Evolutionary conservation across 2,329 filamentous ascomycete species (phyloP).

Genomic region (Colletotrichum plurivorum): DNA sequence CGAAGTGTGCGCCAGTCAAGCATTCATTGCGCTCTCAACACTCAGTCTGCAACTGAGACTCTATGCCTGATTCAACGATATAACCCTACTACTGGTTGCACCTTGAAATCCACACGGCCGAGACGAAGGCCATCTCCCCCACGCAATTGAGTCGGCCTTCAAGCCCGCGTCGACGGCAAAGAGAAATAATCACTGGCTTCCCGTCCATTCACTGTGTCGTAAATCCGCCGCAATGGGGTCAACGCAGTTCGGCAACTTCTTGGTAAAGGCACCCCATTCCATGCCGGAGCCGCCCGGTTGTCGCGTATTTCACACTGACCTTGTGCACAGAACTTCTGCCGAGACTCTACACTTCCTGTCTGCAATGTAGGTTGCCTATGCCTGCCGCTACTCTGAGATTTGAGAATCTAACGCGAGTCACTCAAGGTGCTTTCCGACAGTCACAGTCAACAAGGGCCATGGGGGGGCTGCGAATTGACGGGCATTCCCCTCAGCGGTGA

Average conservation of each 20-base stretch:
- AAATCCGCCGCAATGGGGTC: slow-evolving; percentile 65
- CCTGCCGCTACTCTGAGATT: slow-evolving; percentile 28
- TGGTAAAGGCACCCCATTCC: slow-evolving; percentile 58
- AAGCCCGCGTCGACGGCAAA: neutral
- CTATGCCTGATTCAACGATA: slow-evolving; percentile 8
- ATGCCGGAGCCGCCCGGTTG: neutral
- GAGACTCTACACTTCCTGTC: slow-evolving; percentile 84
- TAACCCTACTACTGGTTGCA: neutral
- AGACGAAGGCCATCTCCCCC: neutral
- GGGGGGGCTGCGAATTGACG: slow-evolving; percentile 80
- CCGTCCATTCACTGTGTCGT: neutral
- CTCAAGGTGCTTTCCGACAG: slow-evolving; percentile 74
- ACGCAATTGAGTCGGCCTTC: slow-evolving; percentile 1
- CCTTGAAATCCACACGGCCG: neutral
- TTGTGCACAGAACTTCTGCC: slow-evolving; percentile 79
- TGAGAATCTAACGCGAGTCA: slow-evolving; percentile 51
- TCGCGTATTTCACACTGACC: slow-evolving; percentile 15
- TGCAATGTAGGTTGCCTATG: slow-evolving; percentile 78
- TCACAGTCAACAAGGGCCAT: slow-evolving; percentile 71
- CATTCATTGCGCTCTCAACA: neutral
- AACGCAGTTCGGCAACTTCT: slow-evolving; percentile 73
- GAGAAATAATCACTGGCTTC: slow-evolving; percentile 2
- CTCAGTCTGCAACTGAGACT: neutral
- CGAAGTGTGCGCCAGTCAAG: neutral
- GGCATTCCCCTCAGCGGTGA: slow-evolving; percentile 81